Evolutionary conservation across 2,329 filamentous ascomycete genomes (phyloP).

Genomic region (Scedosporium aurantiacum): DNA sequence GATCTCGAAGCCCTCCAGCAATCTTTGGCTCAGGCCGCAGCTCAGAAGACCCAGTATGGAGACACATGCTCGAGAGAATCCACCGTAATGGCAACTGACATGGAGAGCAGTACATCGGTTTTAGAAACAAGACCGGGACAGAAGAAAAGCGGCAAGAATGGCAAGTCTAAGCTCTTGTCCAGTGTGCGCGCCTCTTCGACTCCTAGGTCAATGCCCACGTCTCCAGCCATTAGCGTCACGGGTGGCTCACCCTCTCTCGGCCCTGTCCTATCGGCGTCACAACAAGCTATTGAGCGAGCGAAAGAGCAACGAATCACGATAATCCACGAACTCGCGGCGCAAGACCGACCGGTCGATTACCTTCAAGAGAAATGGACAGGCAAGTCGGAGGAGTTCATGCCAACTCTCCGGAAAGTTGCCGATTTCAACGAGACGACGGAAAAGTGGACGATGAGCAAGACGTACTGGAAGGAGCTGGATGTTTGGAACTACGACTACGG

Average conservation of each 20-base stretch:
- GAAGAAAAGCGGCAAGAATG: constrained; percentile 23
- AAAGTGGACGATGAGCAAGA: constrained; percentile 45
- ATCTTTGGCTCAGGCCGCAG: constrained; percentile 29
- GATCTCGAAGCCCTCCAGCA: constrained; percentile 39
- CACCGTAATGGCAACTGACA: constrained; percentile 18
- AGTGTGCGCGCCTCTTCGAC: constrained; percentile 24
- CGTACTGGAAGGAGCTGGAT: constrained; percentile 52
- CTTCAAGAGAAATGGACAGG: constrained; percentile 40
- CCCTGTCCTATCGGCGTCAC: constrained; percentile 36
- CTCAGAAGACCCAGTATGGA: constrained; percentile 24
- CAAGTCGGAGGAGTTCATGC: constrained; percentile 40
- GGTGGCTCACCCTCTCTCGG: constrained; percentile 41
- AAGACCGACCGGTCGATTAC: constrained; percentile 37
- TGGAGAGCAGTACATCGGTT: constrained; percentile 16
- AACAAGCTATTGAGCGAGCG: constrained; percentile 39
- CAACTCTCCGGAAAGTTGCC: constrained; percentile 47
- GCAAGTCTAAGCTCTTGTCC: constrained; percentile 31
- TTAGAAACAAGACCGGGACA: constrained; percentile 22
- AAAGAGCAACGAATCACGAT: constrained; percentile 42
- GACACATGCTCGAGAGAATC: constrained; percentile 2
- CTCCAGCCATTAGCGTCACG: constrained; percentile 43
- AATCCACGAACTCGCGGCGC: constrained; percentile 49
- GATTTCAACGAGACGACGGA: constrained; percentile 35
- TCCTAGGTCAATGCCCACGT: constrained; percentile 34
- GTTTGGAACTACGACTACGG: constrained; percentile 52